phyloP scores from a whole-genome alignment of 495 filamentous ascomycete genomes.

The Immersiella caudata region DNA sequence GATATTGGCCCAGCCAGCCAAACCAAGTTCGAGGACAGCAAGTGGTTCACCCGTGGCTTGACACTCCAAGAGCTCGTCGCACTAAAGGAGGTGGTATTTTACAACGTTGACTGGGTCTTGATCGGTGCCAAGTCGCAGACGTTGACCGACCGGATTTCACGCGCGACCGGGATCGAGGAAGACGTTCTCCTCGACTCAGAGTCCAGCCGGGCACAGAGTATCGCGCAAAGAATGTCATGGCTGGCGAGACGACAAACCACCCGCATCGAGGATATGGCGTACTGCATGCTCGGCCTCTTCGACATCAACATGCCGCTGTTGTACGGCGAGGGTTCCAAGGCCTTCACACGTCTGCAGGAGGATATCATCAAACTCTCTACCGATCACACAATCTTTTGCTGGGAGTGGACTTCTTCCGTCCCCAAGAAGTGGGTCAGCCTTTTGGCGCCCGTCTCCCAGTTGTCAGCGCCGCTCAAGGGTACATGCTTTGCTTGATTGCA shows the following conservation, averaged over 20 bases:
- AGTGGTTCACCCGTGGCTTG: conserved; percentile 17
- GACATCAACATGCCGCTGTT: conserved; percentile 26
- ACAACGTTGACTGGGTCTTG: background rate
- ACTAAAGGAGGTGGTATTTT: background rate
- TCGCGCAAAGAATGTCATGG: conserved; percentile 27
- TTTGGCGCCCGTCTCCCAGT: background rate
- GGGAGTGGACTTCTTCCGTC: background rate
- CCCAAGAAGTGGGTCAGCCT: background rate
- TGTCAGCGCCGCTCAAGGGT: no score
- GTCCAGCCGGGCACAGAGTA: background rate
- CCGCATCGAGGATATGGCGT: conserved; percentile 26
- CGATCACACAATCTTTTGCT: conserved; percentile 22
- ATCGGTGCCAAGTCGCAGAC: conserved; percentile 19
- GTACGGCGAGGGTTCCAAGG: conserved; percentile 24
- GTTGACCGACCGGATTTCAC: conserved; percentile 16
- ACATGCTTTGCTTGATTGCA: no score
- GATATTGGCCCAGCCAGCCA: conserved; percentile 24
- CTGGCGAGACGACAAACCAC: conserved; percentile 20
- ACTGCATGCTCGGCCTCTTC: conserved; percentile 28
- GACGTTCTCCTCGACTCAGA: background rate
- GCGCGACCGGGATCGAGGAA: conserved; percentile 30
- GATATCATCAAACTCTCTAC: conserved; percentile 20
- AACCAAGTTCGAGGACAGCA: conserved; percentile 34
- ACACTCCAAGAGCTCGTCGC: background rate
- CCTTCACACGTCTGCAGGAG: conserved; percentile 24